phyloP scores from a whole-genome alignment of 257 asterid species.

The Nicotiana noctiflora region DNA sequence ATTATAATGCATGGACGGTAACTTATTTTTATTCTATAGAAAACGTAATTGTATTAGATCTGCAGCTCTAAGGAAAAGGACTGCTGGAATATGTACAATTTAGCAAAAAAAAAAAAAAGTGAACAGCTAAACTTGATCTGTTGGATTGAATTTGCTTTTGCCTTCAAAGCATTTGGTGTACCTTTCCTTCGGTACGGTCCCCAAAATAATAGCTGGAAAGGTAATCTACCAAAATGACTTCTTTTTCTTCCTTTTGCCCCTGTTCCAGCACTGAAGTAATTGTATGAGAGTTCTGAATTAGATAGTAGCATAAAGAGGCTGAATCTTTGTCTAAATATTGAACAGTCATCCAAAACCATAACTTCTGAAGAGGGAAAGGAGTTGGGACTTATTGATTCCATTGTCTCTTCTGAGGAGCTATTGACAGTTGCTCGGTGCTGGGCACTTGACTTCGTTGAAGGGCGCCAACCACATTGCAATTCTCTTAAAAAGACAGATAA shows the following conservation, averaged over 20 bases:
- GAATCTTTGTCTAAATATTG: neutral
- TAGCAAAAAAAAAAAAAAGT: neutral
- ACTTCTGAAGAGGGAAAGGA: constrained; percentile 39
- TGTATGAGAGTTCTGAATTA: neutral
- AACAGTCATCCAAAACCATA: constrained; percentile 52
- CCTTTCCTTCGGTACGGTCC: neutral
- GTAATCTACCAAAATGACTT: neutral
- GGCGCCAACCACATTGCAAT: constrained; percentile 34
- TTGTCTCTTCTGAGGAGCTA: constrained; percentile 42
- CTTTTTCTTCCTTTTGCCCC: neutral
- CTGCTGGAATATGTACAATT: neutral
- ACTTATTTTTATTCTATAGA: neutral
- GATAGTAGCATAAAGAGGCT: neutral
- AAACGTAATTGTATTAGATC: neutral
- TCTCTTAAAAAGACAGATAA: constrained; percentile 48
- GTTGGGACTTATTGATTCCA: constrained; percentile 48
- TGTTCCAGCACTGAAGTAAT: neutral
- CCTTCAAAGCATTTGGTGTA: neutral
- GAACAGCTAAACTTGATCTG: neutral
- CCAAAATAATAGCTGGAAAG: neutral
- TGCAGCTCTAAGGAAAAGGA: neutral
- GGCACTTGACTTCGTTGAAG: constrained; percentile 48
- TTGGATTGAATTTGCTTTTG: neutral
- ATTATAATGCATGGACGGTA: neutral
- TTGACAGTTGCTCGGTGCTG: constrained; percentile 40